Conservation (phyloP, 1,284 basidiomycete genomes). For the Cyathus pygmaeus region DNA sequence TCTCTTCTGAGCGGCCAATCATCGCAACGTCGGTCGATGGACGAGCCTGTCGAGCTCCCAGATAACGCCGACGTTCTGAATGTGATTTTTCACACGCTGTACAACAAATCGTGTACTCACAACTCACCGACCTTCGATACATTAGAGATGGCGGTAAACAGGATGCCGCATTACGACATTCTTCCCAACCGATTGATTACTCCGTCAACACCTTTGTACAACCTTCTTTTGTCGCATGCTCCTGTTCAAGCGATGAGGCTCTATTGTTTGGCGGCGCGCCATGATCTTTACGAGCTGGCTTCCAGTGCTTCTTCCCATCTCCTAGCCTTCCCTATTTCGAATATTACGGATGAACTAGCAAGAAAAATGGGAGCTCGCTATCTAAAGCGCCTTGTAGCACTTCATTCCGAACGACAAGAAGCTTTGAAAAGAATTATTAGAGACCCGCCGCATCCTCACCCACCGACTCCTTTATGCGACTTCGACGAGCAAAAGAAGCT, state of each 20-base stretch:
- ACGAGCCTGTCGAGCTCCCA: slow-evolving; percentile 29
- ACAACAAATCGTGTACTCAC: slow-evolving; percentile 40
- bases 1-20: slow-evolving; percentile 13
- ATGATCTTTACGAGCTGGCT: slow-evolving; percentile 49
- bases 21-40: slow-evolving; percentile 8
- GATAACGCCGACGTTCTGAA: slow-evolving; percentile 43
- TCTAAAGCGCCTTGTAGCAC: slow-evolving; percentile 57
- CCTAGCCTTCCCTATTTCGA: slow-evolving; percentile 44
- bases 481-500: slow-evolving; percentile 59
- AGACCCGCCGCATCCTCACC: slow-evolving; percentile 59
- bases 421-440: slow-evolving; percentile 51
- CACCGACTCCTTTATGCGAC: slow-evolving; percentile 55
- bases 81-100: slow-evolving; percentile 48
- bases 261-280: slow-evolving; percentile 52
- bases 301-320: slow-evolving; percentile 50
- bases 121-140: slow-evolving; percentile 39
- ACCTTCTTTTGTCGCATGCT: slow-evolving; percentile 45
- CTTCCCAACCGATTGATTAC: slow-evolving; percentile 34
- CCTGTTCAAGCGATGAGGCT: slow-evolving; percentile 49
- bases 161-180: slow-evolving; percentile 45
- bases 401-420: slow-evolving; percentile 46
- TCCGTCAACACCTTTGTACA: slow-evolving; percentile 43
- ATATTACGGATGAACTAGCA: slow-evolving; percentile 51
- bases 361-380: slow-evolving; percentile 51
- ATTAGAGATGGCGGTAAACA: slow-evolving; percentile 36